Conservation (phyloP, 148 eudicot genomes). For the Rhododendron griersonianum region DNA sequence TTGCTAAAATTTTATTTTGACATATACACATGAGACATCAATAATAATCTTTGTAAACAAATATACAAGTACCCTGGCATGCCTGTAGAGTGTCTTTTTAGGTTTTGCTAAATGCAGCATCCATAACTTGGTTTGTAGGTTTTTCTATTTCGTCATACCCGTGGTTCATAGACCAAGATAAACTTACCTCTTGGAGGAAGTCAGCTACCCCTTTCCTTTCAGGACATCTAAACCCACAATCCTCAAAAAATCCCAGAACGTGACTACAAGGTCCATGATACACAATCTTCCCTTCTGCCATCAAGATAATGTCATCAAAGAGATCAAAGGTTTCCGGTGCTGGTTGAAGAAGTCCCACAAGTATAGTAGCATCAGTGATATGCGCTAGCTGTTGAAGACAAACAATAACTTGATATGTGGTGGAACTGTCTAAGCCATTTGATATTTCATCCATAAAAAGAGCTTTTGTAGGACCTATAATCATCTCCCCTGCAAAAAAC, state of each 20-base stretch:
- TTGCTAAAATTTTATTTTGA: background rate
- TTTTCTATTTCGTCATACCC: background rate
- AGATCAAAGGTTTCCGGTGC: slow-evolving; percentile 79
- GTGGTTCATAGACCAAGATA: background rate
- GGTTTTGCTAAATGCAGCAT: background rate
- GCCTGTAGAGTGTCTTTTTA: background rate
- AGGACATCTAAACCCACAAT: slow-evolving; percentile 77
- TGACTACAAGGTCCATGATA: slow-evolving; percentile 69
- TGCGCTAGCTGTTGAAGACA: slow-evolving; percentile 73
- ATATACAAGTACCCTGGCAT: background rate
- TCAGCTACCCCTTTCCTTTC: slow-evolving; percentile 80
- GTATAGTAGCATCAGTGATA: slow-evolving; percentile 57
- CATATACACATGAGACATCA: background rate
- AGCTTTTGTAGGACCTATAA: slow-evolving; percentile 71
- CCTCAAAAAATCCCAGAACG: slow-evolving; percentile 48
- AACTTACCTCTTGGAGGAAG: slow-evolving; percentile 80
- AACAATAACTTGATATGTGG: slow-evolving; percentile 67
- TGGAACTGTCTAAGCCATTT: slow-evolving; percentile 56
- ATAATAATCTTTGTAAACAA: background rate
- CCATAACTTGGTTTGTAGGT: background rate
- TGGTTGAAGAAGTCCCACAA: slow-evolving; percentile 89
- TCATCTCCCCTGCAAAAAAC: slow-evolving; percentile 66
- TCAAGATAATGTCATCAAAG: slow-evolving; percentile 78
- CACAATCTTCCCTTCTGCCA: slow-evolving; percentile 80
- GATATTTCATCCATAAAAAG: background rate